Percentiles rank a stretch among this genome's conserved stretches.
phyloP scores from a whole-genome alignment of 2,329 filamentous ascomycete species.

The Fusarium sterilihyphosum region DNA sequence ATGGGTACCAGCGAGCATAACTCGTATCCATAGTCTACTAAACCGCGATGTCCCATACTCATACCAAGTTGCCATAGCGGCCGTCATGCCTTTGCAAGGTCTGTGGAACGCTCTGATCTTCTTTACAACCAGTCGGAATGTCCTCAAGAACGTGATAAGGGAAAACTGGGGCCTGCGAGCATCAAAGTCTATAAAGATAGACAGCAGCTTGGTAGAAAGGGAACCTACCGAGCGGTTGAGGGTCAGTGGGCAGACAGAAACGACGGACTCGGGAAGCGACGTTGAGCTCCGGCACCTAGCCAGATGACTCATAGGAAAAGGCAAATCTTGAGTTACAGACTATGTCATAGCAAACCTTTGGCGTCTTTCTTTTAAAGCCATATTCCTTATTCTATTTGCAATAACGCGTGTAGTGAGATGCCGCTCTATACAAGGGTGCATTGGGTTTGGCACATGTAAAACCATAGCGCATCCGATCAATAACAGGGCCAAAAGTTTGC shows the following conservation, averaged over 20 bases:
- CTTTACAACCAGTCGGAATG: neutral
- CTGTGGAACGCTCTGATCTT: neutral
- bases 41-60: neutral
- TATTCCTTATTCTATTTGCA: no score
- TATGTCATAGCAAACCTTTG: no score
- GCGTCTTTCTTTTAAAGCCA: no score
- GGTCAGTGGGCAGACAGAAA: neutral
- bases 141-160: accelerated
- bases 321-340: no score
- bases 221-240: neutral
- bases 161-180: neutral
- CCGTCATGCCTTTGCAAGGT: neutral
- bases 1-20: neutral
- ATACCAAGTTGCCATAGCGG: neutral
- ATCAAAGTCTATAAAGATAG: neutral
- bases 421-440: no score
- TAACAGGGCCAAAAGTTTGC: no score
- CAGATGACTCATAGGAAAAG: no score
- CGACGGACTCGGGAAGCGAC: no score
- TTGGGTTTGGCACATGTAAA: no score
- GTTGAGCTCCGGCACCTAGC: no score
- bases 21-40: neutral
- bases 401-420: no score
- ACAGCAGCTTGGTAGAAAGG: neutral
- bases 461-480: no score